Evolutionary conservation across 805 yeast species (phyloP), one percentile per base, ranked within the genome.

Genomic region (Zygosaccharomyces bisporus): DNA sequence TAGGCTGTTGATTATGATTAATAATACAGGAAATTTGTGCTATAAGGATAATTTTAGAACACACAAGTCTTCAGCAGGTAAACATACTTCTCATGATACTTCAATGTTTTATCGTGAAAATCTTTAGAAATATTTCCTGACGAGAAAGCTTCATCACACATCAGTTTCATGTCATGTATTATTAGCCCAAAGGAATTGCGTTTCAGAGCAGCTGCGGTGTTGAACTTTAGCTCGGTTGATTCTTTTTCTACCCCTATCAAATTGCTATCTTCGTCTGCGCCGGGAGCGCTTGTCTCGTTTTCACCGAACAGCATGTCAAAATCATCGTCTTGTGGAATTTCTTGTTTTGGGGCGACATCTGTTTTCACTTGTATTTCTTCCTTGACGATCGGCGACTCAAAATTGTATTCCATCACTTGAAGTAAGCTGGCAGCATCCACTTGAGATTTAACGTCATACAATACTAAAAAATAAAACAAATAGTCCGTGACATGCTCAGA

Each of bases 261-360:
- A 5, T 32, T 42, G 2, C 48, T 32, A 23, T 49, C 50, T 20
- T 53, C 58, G 9, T 60, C 63, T n/a, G 49, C 51, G 1, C 54
- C 57, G n/a, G 59, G 60, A 1, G 51, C 39, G 36, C 60, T 60
- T 0, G 58, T 55, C 27, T 63, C 67, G 36, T 53, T 57, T 41
- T 64, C 68, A 12, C 68, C 68, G 42, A 64, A 64, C 2, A 64
- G 45, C 63, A 64, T 60, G 44, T 61, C 66, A 38, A 64, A 58
- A 48, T 64, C 68, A 44, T 64, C 66, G 45, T 64, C 67, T 25
- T 50, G 50, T 17, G 49, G n/a, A 4, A 45, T 16, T 43, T 45
- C 51, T 36, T 33, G 34, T 29, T 57, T 57, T 3, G 49, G 37
- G 5, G 31, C 43, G 4, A 34, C 25, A 31, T 53, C 55, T 13